These are phyloP conservation scores for Haplographium delicatum DNA, from an alignment of 495 filamentous ascomycete genomes.

Conservation along the genomic window DNA sequence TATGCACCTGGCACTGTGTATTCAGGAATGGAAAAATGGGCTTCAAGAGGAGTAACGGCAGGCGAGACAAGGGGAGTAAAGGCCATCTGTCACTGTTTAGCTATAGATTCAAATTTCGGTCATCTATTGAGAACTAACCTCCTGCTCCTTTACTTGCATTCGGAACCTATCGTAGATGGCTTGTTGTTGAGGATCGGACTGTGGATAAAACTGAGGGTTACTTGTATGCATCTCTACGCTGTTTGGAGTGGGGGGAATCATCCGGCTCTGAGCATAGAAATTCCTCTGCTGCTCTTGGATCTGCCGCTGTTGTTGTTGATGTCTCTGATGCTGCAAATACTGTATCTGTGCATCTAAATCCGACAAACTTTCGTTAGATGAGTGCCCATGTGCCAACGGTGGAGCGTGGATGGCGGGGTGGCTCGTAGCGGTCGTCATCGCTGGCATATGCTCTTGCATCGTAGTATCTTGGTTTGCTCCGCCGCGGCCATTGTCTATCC, in stretches of 20 bases:
- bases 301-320: constrained; percentile 38
- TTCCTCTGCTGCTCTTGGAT: constrained; percentile 49
- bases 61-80: constrained; percentile 95
- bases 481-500: constrained; percentile 39
- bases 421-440: constrained; percentile 38
- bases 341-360: constrained; percentile 57
- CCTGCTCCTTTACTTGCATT: constrained; percentile 67
- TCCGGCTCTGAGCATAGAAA: constrained; percentile 52
- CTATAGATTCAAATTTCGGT: constrained; percentile 28
- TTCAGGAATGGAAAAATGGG: constrained; percentile 72
- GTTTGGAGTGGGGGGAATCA: constrained; percentile 89
- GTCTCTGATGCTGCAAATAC: constrained; percentile 56
- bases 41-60: constrained; percentile 86
- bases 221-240: constrained; percentile 82
- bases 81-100: constrained; percentile 53
- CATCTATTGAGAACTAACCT: constrained; percentile 48
- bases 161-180: constrained; percentile 68
- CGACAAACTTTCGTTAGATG: constrained; percentile 40
- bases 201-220: constrained; percentile 53
- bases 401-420: constrained; percentile 34
- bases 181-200: constrained; percentile 55
- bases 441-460: constrained; percentile 41
- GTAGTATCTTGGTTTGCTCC: constrained; percentile 35
- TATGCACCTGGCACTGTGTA: constrained; percentile 83
- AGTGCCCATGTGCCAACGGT: constrained; percentile 24